Evolutionary conservation across 768 basidiomycete species (phyloP), one percentile per base, ranked within the genome.

Genomic region (Nidularia pulvinata): DNA sequence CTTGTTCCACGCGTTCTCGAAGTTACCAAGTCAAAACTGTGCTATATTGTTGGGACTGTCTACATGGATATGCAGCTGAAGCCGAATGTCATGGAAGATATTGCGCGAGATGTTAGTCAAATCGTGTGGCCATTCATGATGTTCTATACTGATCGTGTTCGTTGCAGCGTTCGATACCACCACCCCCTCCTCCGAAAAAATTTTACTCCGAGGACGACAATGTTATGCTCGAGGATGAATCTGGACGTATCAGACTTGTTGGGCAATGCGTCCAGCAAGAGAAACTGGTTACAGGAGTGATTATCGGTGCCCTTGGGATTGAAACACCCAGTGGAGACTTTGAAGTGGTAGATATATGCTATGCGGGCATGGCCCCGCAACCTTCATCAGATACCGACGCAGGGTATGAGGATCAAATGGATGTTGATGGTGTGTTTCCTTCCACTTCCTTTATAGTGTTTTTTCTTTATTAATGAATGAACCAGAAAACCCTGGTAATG

Each of bases 11-110:
- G 92, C 33, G 90, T 96, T 2, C 83, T 97, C 4, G 96, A 98
- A 54, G 88, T 98, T 6, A 74, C 85, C 46, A 91, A 93, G 60
- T 88, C 89, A 1, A 77, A 89, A 61, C 74, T 96, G 51, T 97
- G 94, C 69, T 98, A 89, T 68, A 82, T 98, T 56, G 76, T 97
- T 51, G 97, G 97, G 3, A 99, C 97, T 0, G 87, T 98, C 5
- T 99, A 98, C 68, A 89, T 98, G 86, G 95, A 99, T 55, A 99
- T 99, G 97, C 93, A 95, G 7, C 77, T 98, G 49, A 99, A 99
- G 65, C 96, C 96, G 0, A 98, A 98, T 63, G 91, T 99, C n/a
- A 80, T 99, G 57, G 90, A 94, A 61, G 97, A 99, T 58, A 83
- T 98, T 58, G 93, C 88, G 22, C 81, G 91, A 67, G 95, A 99